phyloP scores from a whole-genome alignment of 805 yeast genomes.

The Candida caryicola region DNA sequence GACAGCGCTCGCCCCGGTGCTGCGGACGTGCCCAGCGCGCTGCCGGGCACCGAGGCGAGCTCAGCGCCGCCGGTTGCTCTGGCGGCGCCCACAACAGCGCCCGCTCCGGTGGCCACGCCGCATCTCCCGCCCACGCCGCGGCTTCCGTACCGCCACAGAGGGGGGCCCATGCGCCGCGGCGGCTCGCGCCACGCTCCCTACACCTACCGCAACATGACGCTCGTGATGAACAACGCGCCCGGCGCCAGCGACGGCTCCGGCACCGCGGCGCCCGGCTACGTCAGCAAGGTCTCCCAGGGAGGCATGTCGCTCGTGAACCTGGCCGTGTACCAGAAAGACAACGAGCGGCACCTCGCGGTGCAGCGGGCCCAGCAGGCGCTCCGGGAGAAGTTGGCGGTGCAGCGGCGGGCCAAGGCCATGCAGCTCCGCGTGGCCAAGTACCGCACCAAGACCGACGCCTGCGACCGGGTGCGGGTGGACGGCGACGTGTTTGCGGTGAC shows the following conservation, averaged over 20 bases:
- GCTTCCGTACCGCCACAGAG: not conserved
- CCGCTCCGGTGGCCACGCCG: not conserved
- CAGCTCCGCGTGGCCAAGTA: slow-evolving; percentile 21
- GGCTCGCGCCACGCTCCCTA: not conserved
- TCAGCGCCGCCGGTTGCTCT: not conserved
- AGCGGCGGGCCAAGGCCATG: slow-evolving; percentile 16
- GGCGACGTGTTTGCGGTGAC: slow-evolving; percentile 45
- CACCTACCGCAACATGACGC: slow-evolving; percentile 26
- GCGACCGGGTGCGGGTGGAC: slow-evolving; percentile 45
- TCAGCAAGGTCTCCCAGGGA: slow-evolving; percentile 30
- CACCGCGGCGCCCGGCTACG: too few species aligned
- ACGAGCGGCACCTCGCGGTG: slow-evolving; percentile 12
- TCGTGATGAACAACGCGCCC: slow-evolving; percentile 21
- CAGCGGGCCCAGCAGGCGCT: slow-evolving; percentile 14
- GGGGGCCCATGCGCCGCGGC: not conserved
- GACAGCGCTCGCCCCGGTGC: not conserved
- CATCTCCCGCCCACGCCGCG: not conserved
- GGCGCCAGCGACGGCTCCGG: slow-evolving; percentile 6
- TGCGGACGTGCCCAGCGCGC: not conserved
- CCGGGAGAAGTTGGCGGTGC: slow-evolving; percentile 11
- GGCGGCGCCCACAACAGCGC: not conserved
- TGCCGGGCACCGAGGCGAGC: not conserved
- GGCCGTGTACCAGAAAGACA: slow-evolving; percentile 31
- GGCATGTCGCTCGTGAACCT: slow-evolving; percentile 41
- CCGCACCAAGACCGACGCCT: slow-evolving; percentile 36